Evolutionary conservation across 352 stramenopile genomes (phyloP), one percentile per base, ranked within the genome.

Genomic region (Phytophthora megakarya): DNA sequence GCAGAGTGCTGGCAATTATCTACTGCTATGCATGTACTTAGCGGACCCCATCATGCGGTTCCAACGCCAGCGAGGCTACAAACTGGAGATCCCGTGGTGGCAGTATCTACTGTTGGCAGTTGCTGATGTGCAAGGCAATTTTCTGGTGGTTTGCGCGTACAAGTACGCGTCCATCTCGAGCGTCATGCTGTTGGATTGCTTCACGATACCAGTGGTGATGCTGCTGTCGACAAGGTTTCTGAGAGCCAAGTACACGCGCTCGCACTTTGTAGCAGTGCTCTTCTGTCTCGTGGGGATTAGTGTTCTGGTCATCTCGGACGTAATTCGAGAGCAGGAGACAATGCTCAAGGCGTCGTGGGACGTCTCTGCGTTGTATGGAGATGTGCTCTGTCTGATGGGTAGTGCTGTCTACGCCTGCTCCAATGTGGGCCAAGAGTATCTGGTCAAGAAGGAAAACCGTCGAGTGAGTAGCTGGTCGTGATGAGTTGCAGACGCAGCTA

Each of bases 121-220:
- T 19, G 75, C 97, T 11, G 97, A 99, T 73, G 92, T 99, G 1
- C 84, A 98, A 74, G 94, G 91, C 25, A 99, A 98, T 69, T 98
- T 97, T 43, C 66, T 98, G 7, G 85, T 95, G 42, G 85, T 98
- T n/a, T 82, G 96, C n/a, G 95, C 93, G 5, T 98, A 98, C 73
- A 87, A 97, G 47, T 98, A 98, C 74, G 99, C 97, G 40, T 97
- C 87, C 10, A 95, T 99, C 60, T 98, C 95, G 19, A 98, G 90
- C 58, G 87, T 96, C 15, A 98, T 98, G 79, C 81, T 99, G 61
- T 79, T 99, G 30, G 94, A 98, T 61, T 98, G 93, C 55, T 97
- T 99, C 54, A 96, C 94, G 3, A 97, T 99, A 35, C 94, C 97
- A 3, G 90, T 95, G 18, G 89, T 96, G 11, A 98, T 99, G 92